Evolutionary conservation across 1,139 yeast genomes (phyloP).

Genomic region (Ashbya aceris): DNA sequence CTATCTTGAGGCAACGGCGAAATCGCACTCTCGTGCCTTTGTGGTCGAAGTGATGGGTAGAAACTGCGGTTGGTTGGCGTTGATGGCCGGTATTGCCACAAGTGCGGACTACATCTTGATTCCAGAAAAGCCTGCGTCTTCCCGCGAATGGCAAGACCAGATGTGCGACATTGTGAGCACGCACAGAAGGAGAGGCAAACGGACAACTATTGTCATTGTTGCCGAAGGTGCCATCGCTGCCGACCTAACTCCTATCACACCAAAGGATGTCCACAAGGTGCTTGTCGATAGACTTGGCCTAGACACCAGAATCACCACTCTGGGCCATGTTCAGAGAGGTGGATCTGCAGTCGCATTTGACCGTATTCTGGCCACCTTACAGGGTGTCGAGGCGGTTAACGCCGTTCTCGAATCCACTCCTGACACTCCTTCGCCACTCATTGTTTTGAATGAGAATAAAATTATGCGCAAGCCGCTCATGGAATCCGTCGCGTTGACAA

Average conservation of each 20-base stretch:
- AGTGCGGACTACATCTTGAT: conserved; percentile 75
- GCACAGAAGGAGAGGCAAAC: conserved; percentile 62
- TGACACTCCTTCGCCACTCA: conserved; percentile 66
- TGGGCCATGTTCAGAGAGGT: conserved; percentile 83
- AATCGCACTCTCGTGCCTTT: conserved; percentile 74
- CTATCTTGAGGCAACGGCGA: conserved; percentile 77
- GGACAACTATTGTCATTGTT: conserved; percentile 72
- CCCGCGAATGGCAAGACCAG: conserved; percentile 56
- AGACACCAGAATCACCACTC: conserved; percentile 69
- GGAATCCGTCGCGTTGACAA: conserved; percentile 62
- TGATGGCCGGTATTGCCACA: conserved; percentile 76
- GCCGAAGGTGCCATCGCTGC: conserved; percentile 77
- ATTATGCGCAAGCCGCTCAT: conserved; percentile 61
- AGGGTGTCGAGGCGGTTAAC: conserved; percentile 77
- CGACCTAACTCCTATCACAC: conserved; percentile 54
- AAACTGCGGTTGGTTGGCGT: conserved; percentile 81
- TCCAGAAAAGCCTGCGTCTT: conserved; percentile 65
- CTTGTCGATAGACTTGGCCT: conserved; percentile 57
- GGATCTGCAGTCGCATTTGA: conserved; percentile 80
- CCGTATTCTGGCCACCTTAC: conserved; percentile 64
- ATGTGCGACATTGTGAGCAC: conserved; percentile 55
- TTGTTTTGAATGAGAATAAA: conserved; percentile 64
- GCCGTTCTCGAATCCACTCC: conserved; percentile 66
- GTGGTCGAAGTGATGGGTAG: conserved; percentile 88
- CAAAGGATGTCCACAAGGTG: conserved; percentile 59